Conservation (phyloP, 352 stramenopile genomes). For the Pythium apleroticum region DNA sequence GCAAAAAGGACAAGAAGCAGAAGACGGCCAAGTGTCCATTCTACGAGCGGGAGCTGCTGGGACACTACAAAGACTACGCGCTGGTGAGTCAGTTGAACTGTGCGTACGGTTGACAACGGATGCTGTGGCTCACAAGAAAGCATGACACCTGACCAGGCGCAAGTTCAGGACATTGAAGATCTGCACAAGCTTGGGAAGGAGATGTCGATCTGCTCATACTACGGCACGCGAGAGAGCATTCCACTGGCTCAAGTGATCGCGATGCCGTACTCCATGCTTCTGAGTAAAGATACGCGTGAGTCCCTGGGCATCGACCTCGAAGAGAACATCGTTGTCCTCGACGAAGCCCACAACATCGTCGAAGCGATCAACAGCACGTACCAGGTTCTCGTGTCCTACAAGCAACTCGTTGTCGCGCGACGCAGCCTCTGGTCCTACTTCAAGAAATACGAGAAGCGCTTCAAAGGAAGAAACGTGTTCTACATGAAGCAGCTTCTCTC, state of each 20-base stretch:
- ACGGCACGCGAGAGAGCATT: constrained; percentile 91
- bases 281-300: constrained; percentile 90
- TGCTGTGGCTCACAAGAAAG: background rate
- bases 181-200: constrained; percentile 88
- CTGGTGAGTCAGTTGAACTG: constrained; percentile 39
- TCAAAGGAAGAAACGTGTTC: constrained; percentile 85
- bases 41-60: constrained; percentile 76
- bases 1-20: constrained; percentile 50
- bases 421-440: constrained; percentile 86
- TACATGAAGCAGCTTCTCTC: constrained; percentile 90
- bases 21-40: constrained; percentile 68
- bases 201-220: constrained; percentile 96
- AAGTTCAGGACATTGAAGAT: constrained; percentile 96
- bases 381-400: constrained; percentile 73
- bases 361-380: constrained; percentile 94
- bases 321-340: constrained; percentile 94
- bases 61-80: constrained; percentile 76
- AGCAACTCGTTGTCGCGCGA: constrained; percentile 68
- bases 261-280: constrained; percentile 93
- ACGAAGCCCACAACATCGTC: constrained; percentile 99
- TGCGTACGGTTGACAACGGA: background rate
- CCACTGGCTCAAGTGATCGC: constrained; percentile 87
- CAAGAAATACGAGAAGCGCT: constrained; percentile 85
- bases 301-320: constrained; percentile 87
- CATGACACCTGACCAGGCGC: constrained; percentile 37